phyloP scores from a whole-genome alignment of 805 yeast species.

The Cyberlindnera bimundalis region DNA sequence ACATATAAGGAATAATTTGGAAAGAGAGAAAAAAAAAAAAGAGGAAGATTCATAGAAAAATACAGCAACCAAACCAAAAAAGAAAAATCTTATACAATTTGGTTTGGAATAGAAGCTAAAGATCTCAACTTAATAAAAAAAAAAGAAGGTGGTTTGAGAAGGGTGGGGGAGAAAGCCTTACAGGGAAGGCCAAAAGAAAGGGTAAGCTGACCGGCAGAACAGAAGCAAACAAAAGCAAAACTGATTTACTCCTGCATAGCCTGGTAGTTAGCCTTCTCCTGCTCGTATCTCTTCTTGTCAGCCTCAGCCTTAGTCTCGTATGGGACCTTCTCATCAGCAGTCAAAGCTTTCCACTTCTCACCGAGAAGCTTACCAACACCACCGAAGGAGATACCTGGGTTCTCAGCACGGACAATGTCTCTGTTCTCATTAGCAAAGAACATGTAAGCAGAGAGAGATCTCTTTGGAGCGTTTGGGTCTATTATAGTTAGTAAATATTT shows the following conservation, averaged over 20 bases:
- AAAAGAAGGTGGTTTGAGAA: too few species aligned
- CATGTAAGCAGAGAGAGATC: conserved; percentile 98
- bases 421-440: conserved; percentile 97
- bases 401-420: conserved; percentile 91
- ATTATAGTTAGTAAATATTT: conserved; percentile 5
- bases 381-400: conserved; percentile 94
- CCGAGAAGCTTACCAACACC: conserved; percentile 95
- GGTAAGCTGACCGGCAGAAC: too few species aligned
- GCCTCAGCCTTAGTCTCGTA: conserved; percentile 91
- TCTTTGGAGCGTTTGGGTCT: conserved; percentile 99
- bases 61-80: too few species aligned
- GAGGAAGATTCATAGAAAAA: conserved; percentile 4
- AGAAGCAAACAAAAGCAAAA: too few species aligned
- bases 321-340: conserved; percentile 79
- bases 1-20: background rate
- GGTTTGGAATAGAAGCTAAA: too few species aligned
- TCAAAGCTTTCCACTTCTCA: conserved; percentile 92
- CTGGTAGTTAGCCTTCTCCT: conserved; percentile 82
- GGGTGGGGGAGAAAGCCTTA: too few species aligned
- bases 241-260: conserved; percentile 17
- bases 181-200: too few species aligned
- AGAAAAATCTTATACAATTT: too few species aligned
- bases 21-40: background rate
- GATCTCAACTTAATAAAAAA: background rate
- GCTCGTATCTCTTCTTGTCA: conserved; percentile 97